A percentile compares a stretch with the other conserved stretches of the same genome.
Conservation (phyloP, 495 filamentous ascomycete genomes). For the Elasticomyces elasticus region DNA sequence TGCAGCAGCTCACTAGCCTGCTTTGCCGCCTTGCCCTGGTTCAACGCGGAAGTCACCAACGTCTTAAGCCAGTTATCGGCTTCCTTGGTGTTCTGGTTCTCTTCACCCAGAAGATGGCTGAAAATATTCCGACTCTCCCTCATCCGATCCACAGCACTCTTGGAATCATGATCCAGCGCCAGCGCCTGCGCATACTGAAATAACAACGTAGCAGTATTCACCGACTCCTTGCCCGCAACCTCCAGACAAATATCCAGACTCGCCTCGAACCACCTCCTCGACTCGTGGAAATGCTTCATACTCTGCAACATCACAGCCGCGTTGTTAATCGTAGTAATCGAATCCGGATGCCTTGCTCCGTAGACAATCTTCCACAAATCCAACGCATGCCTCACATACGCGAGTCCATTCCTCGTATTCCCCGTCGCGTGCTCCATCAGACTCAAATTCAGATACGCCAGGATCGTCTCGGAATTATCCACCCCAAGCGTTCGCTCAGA, state of each 20-base stretch:
- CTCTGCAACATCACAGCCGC: conserved; percentile 96
- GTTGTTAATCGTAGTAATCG: conserved; percentile 98
- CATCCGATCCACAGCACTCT: conserved; percentile 83
- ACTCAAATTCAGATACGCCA: conserved; percentile 89
- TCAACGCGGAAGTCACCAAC: conserved; percentile 87
- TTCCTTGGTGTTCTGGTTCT: conserved; percentile 85
- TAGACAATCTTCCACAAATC: conserved; percentile 97
- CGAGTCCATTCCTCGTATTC: conserved; percentile 72
- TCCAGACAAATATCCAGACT: conserved; percentile 78
- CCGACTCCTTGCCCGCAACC: conserved; percentile 73
- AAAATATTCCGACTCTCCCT: conserved; percentile 94
- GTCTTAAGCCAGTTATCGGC: conserved; percentile 71
- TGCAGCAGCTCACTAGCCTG: conserved; percentile 50
- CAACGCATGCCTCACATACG: conserved; percentile 84
- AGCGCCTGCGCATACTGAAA: conserved; percentile 96
- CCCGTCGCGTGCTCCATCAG: conserved; percentile 89
- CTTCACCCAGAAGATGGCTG: conserved; percentile 65
- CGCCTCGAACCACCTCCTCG: conserved; percentile 91
- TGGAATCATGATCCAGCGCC: conserved; percentile 84
- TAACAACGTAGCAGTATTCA: conserved; percentile 88
- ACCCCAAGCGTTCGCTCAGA: conserved; percentile 90
- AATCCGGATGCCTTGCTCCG: conserved; percentile 85
- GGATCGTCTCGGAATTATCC: conserved; percentile 84
- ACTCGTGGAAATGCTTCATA: conserved; percentile 83
- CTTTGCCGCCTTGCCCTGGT: conserved; percentile 83